Evolutionary conservation across 768 basidiomycete species (phyloP), one percentile per base, ranked within the genome.

Genomic region (Atractiella rhizophila): DNA sequence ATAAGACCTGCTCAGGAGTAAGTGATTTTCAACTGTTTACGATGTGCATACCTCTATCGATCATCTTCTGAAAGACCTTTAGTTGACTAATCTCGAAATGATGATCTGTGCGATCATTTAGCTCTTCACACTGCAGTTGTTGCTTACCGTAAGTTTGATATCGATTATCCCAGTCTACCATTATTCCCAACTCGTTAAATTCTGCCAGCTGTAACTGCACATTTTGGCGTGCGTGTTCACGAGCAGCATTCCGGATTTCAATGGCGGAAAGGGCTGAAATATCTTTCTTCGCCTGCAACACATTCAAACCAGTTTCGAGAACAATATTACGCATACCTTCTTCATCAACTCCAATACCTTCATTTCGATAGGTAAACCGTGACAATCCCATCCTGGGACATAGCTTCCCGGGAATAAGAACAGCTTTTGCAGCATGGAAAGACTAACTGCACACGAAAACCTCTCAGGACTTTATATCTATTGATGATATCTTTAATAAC

Each of bases 381-480:
- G 88, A 52, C 88, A 96, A 54, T 98, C 88, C 82, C 83, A 98
- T 9, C 88, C 88, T 27, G 88, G 86, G 12, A 78, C 59, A 60
- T 86, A 94, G 53, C 88, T 94, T 43, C n/a, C 11, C 27, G 36
- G n/a, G 21, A 46, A 36, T 10, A 23, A 5, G 10, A n/a, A 15
- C 2, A 15, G 5, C 19, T 25, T 15, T 13, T 4, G 35, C 20
- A n/a, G 15, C 30, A 28, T 39, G 41, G 37, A 41, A 24, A 10
- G n/a, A 57, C 76, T 57, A 49, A 88, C 83, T 85, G 73, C 31
- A 94, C 76, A 49, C 68, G 68, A 46, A 68, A 61, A 7, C 88
- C 86, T 30, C 68, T 63, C 13, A 72, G 68, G 16, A 94, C 65
- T 48, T 85, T 73, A 54, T 72, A 94, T 5, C 88, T 73, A 51